These are phyloP conservation scores for Chrysanthemum lavandulifolium DNA, from an alignment of 129 eudicot species.

Conservation along the genomic window DNA sequence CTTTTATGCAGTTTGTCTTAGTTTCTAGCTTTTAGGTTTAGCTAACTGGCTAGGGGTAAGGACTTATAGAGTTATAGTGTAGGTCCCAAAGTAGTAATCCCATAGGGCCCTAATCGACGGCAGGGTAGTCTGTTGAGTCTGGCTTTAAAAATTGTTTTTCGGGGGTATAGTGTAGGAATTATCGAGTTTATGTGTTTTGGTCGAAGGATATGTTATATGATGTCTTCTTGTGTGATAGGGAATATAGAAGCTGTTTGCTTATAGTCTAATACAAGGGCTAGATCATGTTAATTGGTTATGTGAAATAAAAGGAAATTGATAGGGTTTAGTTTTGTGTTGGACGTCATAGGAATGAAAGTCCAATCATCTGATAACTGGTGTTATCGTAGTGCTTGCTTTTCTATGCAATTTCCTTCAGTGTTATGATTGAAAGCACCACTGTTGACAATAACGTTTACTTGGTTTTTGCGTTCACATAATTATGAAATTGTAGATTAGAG, in stretches of 20 bases:
- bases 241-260: not conserved
- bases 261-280: not conserved
- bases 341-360: not conserved
- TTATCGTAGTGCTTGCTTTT: not conserved
- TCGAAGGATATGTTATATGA: too few species aligned
- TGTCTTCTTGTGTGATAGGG: too few species aligned
- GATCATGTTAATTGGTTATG: not conserved
- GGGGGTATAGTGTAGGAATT: too few species aligned
- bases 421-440: too few species aligned
- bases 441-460: not conserved
- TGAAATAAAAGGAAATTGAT: not conserved
- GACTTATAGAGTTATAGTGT: too few species aligned
- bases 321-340: not conserved
- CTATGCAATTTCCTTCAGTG: not conserved
- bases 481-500: not conserved
- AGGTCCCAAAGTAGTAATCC: too few species aligned
- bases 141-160: too few species aligned
- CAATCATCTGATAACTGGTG: not conserved
- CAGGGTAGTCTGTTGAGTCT: too few species aligned
- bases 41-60: not conserved
- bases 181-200: too few species aligned
- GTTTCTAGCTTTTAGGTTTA: not conserved
- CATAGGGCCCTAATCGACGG: too few species aligned
- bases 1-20: not conserved
- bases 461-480: not conserved